Evolutionary conservation across 2,329 filamentous ascomycete species (phyloP).

Genomic region (Pseudopithomyces maydicus): DNA sequence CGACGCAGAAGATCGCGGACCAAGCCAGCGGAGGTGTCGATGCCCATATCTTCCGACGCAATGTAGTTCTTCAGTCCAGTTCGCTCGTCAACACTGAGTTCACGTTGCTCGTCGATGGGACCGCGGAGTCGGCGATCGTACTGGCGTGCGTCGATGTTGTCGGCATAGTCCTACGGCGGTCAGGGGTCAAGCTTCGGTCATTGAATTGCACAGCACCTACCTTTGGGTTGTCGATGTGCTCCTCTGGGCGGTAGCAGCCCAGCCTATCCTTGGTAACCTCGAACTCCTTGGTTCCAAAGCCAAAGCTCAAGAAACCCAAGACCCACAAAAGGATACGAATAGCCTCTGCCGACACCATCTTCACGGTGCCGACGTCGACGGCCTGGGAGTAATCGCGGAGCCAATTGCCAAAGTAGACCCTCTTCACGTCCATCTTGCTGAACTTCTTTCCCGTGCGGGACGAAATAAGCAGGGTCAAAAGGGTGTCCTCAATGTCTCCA

Average conservation of each 20-base stretch:
- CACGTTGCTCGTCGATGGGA: slow-evolving; percentile 76
- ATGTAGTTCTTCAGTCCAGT: slow-evolving; percentile 87
- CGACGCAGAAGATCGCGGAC: slow-evolving; percentile 74
- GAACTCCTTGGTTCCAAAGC: slow-evolving; percentile 82
- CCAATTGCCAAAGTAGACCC: slow-evolving; percentile 97
- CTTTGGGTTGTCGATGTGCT: slow-evolving; percentile 80
- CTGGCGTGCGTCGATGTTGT: slow-evolving; percentile 81
- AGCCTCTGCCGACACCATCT: slow-evolving; percentile 86
- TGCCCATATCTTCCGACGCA: slow-evolving; percentile 77
- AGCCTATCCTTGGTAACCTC: slow-evolving; percentile 80
- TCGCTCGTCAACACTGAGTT: slow-evolving; percentile 75
- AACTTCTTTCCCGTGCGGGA: slow-evolving; percentile 77
- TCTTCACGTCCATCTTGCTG: slow-evolving; percentile 82
- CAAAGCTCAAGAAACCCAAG: slow-evolving; percentile 87
- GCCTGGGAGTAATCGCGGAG: slow-evolving; percentile 92
- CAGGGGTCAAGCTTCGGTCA: slow-evolving; percentile 6
- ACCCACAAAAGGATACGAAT: slow-evolving; percentile 89
- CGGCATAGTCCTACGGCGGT: slow-evolving; percentile 70
- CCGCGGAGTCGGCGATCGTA: slow-evolving; percentile 83
- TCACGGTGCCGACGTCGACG: slow-evolving; percentile 90
- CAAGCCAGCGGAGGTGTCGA: slow-evolving; percentile 81
- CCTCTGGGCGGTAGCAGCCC: slow-evolving; percentile 72
- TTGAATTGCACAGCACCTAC: slow-evolving; percentile 16
- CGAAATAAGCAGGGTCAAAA: slow-evolving; percentile 73
- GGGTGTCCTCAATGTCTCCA: slow-evolving; percentile 86